A percentile compares a stretch with the other conserved stretches of the same genome.
These are phyloP conservation scores for Hypoxylon trugodes DNA, from an alignment of 495 filamentous ascomycete genomes.

Conservation along the genomic window DNA sequence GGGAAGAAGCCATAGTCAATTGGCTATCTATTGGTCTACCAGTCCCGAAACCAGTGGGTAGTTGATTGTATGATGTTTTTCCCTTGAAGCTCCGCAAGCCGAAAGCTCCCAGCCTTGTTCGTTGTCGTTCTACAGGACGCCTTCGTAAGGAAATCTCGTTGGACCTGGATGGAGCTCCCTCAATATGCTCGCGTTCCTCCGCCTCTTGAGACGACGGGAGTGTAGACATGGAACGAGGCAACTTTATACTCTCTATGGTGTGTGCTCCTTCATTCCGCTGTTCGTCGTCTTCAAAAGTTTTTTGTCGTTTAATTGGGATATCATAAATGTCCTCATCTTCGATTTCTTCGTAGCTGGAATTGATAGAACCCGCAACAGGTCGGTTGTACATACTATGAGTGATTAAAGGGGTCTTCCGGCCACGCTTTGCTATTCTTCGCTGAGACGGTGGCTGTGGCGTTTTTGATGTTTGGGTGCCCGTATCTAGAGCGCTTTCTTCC, in stretches of 20 bases:
- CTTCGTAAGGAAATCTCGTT: not conserved
- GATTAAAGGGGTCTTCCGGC: constrained; percentile 16
- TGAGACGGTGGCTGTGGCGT: constrained; percentile 11
- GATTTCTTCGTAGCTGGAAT: not conserved
- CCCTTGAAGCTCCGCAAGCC: not conserved
- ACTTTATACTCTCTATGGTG: constrained; percentile 4
- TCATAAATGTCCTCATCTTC: not conserved
- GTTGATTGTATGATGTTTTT: not conserved
- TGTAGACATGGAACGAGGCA: constrained; percentile 32
- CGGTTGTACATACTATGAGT: constrained; percentile 43
- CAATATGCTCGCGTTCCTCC: not conserved
- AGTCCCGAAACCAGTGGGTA: not conserved
- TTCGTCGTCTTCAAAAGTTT: not conserved
- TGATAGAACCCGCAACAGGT: constrained; percentile 33
- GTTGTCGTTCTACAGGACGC: constrained; percentile 8
- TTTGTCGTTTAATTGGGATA: constrained; percentile 7
- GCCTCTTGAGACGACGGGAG: not conserved
- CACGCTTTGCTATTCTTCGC: constrained; percentile 28
- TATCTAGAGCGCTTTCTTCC: not conserved
- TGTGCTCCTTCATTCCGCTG: not conserved
- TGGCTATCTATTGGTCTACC: not conserved
- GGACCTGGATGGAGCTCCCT: not conserved
- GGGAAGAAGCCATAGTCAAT: constrained; percentile 12
- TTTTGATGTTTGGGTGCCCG: not conserved
- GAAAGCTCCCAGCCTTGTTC: constrained; percentile 11